phyloP scores from a whole-genome alignment of 176 grass and related monocot genomes.

The Cymbopogon citratus region DNA sequence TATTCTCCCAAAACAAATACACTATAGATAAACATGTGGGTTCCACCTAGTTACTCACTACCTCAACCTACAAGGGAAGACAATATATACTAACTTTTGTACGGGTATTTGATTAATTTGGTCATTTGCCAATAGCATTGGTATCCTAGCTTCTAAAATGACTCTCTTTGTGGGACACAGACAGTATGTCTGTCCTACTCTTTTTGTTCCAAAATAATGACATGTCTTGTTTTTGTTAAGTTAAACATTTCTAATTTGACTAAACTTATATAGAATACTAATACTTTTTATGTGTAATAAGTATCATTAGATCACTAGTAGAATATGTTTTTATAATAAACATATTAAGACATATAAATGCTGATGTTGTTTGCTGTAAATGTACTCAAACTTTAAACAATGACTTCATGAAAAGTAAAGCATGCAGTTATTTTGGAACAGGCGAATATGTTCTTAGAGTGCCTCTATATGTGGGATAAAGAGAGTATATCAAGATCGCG shows the following conservation, averaged over 20 bases:
- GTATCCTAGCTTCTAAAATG: background rate
- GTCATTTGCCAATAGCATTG: background rate
- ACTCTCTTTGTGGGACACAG: background rate
- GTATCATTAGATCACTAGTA: background rate
- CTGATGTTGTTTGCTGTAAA: background rate
- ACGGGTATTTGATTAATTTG: background rate
- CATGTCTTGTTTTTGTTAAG: background rate
- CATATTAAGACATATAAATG: background rate
- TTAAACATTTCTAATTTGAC: background rate
- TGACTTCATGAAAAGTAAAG: background rate
- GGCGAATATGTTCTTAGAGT: too few relatives aligned
- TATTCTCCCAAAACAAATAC: background rate
- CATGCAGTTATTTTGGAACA: background rate
- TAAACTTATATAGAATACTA: background rate
- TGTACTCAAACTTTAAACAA: background rate
- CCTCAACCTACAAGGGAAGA: too few relatives aligned
- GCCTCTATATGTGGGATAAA: too few relatives aligned
- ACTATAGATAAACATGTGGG: too few relatives aligned
- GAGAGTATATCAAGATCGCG: too few relatives aligned
- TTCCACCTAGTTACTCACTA: too few relatives aligned
- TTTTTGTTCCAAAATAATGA: background rate
- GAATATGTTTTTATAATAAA: background rate
- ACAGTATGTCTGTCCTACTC: background rate
- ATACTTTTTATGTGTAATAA: background rate
- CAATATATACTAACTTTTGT: background rate